Evolutionary conservation across 768 basidiomycete genomes (phyloP), one percentile per base, ranked within the genome.

Genomic region (Sarcomyxa edulis): DNA sequence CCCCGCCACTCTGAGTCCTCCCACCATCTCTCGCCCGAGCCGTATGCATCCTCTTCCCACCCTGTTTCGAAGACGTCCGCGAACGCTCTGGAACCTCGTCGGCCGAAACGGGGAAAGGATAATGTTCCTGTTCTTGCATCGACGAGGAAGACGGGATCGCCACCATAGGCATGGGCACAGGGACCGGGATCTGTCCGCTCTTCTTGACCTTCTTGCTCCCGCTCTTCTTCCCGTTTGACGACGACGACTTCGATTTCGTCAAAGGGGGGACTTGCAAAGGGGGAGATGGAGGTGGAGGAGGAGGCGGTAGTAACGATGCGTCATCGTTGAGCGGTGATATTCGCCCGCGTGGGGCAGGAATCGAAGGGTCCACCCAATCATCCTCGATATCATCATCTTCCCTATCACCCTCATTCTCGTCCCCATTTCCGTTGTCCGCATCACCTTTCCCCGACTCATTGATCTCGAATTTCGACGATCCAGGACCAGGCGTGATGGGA

Each of bases 1-100:
- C 84, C n/a, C 87, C 87, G 2, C 86, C 86, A 51, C 86, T 90
- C 64, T 87, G 84, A 45, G 87, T 90, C 48, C 86, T 66, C 26
- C 87, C 87, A 3, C 87, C 86, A 57, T 89, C 84, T 41, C 84
- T 68, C 33, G 80, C 87, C 28, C 82, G 73, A 19, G 79, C 73
- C 3, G 72, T 79, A 52, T 84, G 80, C 84, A 88, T 84, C 61
- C 82, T 48, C 55, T 57, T 59, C 30, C 59, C 54, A 11, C 19
- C 20, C 20, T 31, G 14, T n/a, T 31, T 39, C 11, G 38, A 39
- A 32, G 23, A 31, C 14, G 28, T 32, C 12, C 31, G 32, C 21
- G 35, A n/a, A 23, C 39, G 34, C 38, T 37, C 26, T 29, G 37
- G 32, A 35, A 34, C 20, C 43, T 33, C 32, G 8, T 33, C 32